These are phyloP conservation scores for Boletus tomentosulus DNA, from an alignment of 768 basidiomycete genomes.

Conservation along the genomic window DNA sequence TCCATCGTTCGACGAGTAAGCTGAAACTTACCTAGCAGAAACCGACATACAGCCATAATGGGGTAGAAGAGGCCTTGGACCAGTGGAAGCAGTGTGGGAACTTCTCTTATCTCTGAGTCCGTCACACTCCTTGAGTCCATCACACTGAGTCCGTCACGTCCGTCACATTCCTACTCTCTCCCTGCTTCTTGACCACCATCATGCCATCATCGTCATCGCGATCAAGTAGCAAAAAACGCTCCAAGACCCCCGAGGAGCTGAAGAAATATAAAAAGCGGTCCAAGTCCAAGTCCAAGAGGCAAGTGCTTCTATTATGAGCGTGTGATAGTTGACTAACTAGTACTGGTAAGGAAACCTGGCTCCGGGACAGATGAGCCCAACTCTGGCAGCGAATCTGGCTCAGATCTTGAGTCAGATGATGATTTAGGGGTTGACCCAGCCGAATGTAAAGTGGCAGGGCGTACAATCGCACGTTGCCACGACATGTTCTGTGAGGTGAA, in stretches of 20 bases:
- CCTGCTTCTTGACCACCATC: neutral
- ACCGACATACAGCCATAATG: too few species aligned
- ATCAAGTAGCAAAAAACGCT: neutral
- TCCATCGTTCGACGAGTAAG: too few species aligned
- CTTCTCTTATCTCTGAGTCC: too few species aligned
- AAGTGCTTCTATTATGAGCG: neutral
- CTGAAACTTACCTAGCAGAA: too few species aligned
- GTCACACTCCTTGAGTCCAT: too few species aligned
- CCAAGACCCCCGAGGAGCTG: neutral
- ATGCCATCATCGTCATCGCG: neutral
- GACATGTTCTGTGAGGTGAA: neutral
- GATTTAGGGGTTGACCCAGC: neutral
- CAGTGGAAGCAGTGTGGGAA: too few species aligned
- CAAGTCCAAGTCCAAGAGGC: neutral
- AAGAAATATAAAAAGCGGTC: neutral
- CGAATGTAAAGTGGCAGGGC: neutral
- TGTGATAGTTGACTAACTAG: neutral
- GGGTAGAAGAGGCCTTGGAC: too few species aligned
- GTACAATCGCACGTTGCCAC: neutral
- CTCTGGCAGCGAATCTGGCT: neutral
- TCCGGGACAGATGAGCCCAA: neutral
- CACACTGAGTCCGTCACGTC: too few species aligned
- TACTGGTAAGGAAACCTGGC: neutral
- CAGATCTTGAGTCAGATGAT: neutral
- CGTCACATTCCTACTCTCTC: neutral